Conservation (phyloP, 768 basidiomycete species). For the Tephrocybe sp. region DNA sequence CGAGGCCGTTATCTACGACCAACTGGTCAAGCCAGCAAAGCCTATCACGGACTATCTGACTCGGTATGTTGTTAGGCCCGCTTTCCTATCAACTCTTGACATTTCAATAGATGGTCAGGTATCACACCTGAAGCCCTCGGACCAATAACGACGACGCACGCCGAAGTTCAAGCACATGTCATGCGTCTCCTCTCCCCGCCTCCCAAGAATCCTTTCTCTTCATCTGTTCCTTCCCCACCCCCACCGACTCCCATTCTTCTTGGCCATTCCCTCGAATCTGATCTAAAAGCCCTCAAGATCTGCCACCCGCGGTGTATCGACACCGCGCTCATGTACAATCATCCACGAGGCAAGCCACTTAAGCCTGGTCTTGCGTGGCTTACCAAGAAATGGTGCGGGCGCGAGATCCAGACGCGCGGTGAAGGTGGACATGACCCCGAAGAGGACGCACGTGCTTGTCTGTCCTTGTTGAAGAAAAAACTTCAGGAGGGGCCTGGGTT, state of each 20-base stretch:
- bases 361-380: constrained; percentile 98
- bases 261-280: constrained; percentile 95
- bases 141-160: constrained; percentile 73
- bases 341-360: constrained; percentile 89
- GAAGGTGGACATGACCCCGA: constrained; percentile 92
- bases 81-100: background rate
- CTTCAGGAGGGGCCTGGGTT: constrained; percentile 74
- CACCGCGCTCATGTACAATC: constrained; percentile 87
- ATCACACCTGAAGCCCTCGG: constrained; percentile 77
- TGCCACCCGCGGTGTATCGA: constrained; percentile 89
- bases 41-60: constrained; percentile 93
- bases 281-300: constrained; percentile 85
- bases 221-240: constrained; percentile 21
- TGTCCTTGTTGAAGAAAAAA: constrained; percentile 84
- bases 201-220: constrained; percentile 44
- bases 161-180: constrained; percentile 74
- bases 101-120: constrained; percentile 75
- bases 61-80: constrained; percentile 42
- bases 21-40: constrained; percentile 84
- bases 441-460: constrained; percentile 88
- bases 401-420: constrained; percentile 85
- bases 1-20: constrained; percentile 78
- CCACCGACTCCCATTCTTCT: constrained; percentile 76
- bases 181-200: constrained; percentile 59
- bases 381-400: constrained; percentile 87